Evolutionary conservation across 179 eudicot species (phyloP).

Genomic region (Pouteria campechiana): DNA sequence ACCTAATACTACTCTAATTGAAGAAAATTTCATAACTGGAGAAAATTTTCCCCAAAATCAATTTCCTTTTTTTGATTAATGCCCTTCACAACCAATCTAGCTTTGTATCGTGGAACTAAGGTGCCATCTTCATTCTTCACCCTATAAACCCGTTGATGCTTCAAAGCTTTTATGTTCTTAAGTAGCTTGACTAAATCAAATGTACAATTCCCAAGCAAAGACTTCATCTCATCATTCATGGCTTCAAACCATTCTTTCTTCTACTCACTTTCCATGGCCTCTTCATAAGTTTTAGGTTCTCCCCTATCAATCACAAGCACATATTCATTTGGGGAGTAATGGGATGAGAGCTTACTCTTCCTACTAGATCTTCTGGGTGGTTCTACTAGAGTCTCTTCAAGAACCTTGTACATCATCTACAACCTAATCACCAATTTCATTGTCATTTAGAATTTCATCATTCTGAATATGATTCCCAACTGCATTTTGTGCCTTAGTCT

Average conservation of each 20-base stretch:
- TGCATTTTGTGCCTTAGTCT: neutral
- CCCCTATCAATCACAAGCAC: slow-evolving; percentile 2
- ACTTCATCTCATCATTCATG: slow-evolving; percentile 11
- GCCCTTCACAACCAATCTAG: slow-evolving; percentile 2
- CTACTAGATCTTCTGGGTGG: neutral
- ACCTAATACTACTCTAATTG: neutral
- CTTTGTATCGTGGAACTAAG: slow-evolving; percentile 1
- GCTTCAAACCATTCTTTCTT: slow-evolving; percentile 3
- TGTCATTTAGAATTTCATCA: neutral
- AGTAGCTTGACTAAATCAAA: slow-evolving; percentile 9
- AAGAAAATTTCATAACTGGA: too few relatives aligned
- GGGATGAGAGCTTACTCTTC: neutral
- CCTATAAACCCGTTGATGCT: slow-evolving; percentile 3
- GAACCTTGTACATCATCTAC: neutral
- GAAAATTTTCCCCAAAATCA: slow-evolving; percentile 1
- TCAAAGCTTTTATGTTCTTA: slow-evolving; percentile 6
- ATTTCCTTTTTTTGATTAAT: slow-evolving; percentile 3
- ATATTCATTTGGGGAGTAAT: slow-evolving; percentile 1
- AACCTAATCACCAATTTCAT: neutral
- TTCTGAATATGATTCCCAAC: neutral
- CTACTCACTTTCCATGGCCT: slow-evolving; percentile 5
- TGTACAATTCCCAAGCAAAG: slow-evolving; percentile 3
- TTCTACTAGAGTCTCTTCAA: neutral
- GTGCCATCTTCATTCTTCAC: slow-evolving; percentile 1
- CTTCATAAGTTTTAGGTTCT: slow-evolving; percentile 5